Evolutionary conservation across 495 filamentous ascomycete genomes (phyloP).

Genomic region (Articulospora tetracladia): DNA sequence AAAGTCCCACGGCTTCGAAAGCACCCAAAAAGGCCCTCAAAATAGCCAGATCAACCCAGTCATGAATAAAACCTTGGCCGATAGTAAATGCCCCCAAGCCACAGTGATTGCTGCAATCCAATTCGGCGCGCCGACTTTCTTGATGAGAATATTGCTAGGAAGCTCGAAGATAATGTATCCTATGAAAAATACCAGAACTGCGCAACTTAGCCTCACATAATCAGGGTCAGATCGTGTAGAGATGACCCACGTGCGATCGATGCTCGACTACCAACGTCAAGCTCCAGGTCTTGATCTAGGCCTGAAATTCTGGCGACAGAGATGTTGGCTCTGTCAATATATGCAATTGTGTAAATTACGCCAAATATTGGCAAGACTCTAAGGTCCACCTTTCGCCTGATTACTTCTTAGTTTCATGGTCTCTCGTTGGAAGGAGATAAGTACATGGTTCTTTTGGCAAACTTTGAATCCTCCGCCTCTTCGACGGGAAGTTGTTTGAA

Average conservation of each 20-base stretch:
- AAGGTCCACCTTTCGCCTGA: conserved; percentile 20
- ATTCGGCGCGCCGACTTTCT: conserved; percentile 44
- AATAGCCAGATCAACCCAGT: not conserved
- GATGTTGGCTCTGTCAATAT: conserved; percentile 42
- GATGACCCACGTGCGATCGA: not conserved
- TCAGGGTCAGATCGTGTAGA: not conserved
- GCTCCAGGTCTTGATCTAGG: conserved; percentile 44
- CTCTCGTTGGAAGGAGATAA: too few species aligned
- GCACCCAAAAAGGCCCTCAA: not conserved
- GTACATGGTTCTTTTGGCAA: too few species aligned
- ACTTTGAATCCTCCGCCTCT: too few species aligned
- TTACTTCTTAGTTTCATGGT: too few species aligned
- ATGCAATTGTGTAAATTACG: conserved; percentile 18
- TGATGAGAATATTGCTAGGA: conserved; percentile 48
- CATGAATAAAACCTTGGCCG: not conserved
- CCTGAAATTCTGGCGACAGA: conserved; percentile 52
- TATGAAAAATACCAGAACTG: conserved; percentile 26
- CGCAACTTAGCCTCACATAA: not conserved
- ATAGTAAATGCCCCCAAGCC: not conserved
- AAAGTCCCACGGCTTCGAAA: not conserved
- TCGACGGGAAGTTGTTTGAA: too few species aligned
- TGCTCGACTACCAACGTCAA: not conserved
- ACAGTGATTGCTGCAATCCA: not conserved
- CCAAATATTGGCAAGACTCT: conserved; percentile 18
- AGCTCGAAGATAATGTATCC: not conserved